These are phyloP conservation scores for Aspergillus conjunctus DNA, from an alignment of 495 filamentous ascomycete species.

Conservation along the genomic window DNA sequence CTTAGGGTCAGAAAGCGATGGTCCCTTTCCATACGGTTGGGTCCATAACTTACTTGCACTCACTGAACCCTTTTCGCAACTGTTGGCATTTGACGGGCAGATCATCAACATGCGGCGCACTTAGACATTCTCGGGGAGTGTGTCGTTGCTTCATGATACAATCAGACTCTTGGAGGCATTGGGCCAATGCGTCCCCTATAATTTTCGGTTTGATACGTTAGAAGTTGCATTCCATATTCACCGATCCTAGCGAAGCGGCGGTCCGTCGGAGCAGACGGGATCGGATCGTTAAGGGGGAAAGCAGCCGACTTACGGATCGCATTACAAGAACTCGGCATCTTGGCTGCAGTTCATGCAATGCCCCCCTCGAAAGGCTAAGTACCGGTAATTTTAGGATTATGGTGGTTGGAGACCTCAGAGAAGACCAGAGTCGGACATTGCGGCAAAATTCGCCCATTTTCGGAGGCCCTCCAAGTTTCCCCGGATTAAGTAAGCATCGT, in stretches of 20 bases:
- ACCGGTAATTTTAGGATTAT: conserved; percentile 23
- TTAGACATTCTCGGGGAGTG: conserved; percentile 82
- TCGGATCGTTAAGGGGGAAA: conserved; percentile 9
- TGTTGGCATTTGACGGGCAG: conserved; percentile 90
- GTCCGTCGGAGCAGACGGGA: conserved; percentile 10
- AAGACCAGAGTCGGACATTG: not conserved
- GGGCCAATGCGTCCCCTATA: conserved; percentile 83
- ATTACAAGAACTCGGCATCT: conserved; percentile 94
- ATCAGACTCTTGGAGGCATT: conserved; percentile 92
- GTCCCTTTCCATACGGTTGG: not conserved
- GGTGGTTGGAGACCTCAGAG: conserved; percentile 4
- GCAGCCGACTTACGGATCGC: conserved; percentile 76
- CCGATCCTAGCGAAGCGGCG: not conserved
- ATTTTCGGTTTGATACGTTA: conserved; percentile 11
- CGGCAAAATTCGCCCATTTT: conserved; percentile 22
- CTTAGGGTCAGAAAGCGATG: not conserved
- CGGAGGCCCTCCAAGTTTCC: conserved; percentile 21
- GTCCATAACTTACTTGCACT: conserved; percentile 70
- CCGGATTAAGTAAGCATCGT: conserved; percentile 44
- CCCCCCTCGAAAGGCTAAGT: not conserved
- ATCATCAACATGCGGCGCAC: conserved; percentile 71
- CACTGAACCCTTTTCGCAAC: conserved; percentile 84
- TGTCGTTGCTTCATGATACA: conserved; percentile 92
- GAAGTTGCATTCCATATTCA: conserved; percentile 16
- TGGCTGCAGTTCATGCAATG: conserved; percentile 31